A percentile compares a stretch with the other conserved stretches of the same genome.
These are phyloP conservation scores for Amanita polypyramis DNA, from an alignment of 768 basidiomycete genomes.

Conservation along the genomic window DNA sequence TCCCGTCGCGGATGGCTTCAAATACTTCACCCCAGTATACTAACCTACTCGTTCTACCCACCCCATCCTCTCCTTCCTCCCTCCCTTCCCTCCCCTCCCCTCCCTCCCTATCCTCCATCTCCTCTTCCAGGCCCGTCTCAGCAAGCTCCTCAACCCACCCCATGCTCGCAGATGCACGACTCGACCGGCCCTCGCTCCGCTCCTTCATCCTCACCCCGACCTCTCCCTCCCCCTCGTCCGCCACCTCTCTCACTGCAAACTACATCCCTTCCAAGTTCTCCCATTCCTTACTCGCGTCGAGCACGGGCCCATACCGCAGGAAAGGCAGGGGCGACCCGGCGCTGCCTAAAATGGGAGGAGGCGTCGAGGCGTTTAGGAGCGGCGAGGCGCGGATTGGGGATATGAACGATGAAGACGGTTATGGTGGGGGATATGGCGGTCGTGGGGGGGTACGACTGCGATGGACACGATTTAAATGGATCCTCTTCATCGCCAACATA, in stretches of 20 bases:
- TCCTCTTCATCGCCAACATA: slow-evolving; percentile 55
- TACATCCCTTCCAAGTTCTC: slow-evolving; percentile 7
- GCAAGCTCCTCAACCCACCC: slow-evolving; percentile 3
- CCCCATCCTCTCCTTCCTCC: no score
- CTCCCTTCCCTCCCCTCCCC: no score
- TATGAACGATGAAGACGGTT: background rate
- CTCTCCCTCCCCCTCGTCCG: background rate
- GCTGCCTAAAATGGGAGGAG: slow-evolving; percentile 4
- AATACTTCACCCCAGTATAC: no score
- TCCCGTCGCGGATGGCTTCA: no score
- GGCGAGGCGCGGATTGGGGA: slow-evolving; percentile 3
- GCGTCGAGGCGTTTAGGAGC: slow-evolving; percentile 4
- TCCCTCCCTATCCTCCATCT: no score
- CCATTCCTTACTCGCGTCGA: background rate
- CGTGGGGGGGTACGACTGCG: slow-evolving; percentile 25
- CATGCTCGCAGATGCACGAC: slow-evolving; percentile 4
- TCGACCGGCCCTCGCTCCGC: background rate
- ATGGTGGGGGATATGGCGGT: slow-evolving; percentile 12
- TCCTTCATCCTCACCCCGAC: background rate
- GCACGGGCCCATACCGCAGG: background rate
- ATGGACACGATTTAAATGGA: slow-evolving; percentile 86
- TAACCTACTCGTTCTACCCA: no score
- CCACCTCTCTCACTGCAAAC: background rate
- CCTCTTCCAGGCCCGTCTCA: background rate
- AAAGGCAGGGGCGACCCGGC: background rate